Evolutionary conservation across 495 filamentous ascomycete species (phyloP).

Genomic region (Hypomontagnella submonticulosa): DNA sequence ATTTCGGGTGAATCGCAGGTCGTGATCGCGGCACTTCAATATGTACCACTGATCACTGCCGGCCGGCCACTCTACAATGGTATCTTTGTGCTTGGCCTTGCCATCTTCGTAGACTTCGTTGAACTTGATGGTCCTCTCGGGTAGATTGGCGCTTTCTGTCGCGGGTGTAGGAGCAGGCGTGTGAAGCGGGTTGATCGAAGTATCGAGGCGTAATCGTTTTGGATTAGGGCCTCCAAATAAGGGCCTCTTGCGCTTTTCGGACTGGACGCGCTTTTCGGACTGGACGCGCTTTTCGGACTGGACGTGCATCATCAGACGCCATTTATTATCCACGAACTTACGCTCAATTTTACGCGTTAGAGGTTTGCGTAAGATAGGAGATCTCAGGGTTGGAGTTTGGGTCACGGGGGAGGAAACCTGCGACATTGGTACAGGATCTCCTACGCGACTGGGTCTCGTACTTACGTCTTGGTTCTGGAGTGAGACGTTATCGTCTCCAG

Average conservation of each 20-base stretch:
- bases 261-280: slow-evolving; percentile 33
- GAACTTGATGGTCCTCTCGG: slow-evolving; percentile 49
- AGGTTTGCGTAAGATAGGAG: slow-evolving; percentile 6
- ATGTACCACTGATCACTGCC: slow-evolving; percentile 51
- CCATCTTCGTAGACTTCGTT: slow-evolving; percentile 54
- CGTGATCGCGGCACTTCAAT: slow-evolving; percentile 56
- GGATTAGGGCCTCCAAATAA: not conserved
- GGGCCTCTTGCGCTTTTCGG: slow-evolving; percentile 26
- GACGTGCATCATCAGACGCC: slow-evolving; percentile 35
- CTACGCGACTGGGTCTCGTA: not conserved
- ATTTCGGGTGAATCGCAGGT: slow-evolving; percentile 54
- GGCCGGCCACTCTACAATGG: slow-evolving; percentile 54
- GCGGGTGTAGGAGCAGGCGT: slow-evolving; percentile 15
- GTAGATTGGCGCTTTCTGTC: not conserved
- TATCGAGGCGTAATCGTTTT: slow-evolving; percentile 28
- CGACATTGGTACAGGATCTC: not conserved
- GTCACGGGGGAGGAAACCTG: not conserved
- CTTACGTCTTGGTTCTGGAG: slow-evolving; percentile 24
- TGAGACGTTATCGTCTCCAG: not conserved
- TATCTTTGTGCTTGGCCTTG: slow-evolving; percentile 52
- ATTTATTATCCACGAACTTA: slow-evolving; percentile 14
- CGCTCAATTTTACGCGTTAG: slow-evolving; percentile 25
- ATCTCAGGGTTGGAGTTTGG: slow-evolving; percentile 6
- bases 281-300: slow-evolving; percentile 37
- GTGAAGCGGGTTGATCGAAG: slow-evolving; percentile 9